Conservation (phyloP, 1,284 basidiomycete genomes). For the Ceratobasidium sp. region DNA sequence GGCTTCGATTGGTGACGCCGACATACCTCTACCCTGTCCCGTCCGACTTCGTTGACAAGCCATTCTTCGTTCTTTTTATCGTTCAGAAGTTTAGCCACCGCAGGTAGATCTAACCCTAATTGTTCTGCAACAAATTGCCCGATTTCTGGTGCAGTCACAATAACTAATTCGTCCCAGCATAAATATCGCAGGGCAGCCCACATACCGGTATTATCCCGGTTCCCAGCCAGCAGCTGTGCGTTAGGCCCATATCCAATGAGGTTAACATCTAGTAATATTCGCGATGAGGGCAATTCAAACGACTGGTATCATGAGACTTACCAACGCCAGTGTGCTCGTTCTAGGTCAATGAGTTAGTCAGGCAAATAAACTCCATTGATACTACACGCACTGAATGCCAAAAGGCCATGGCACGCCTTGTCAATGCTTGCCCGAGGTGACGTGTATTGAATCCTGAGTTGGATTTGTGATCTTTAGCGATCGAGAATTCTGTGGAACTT, state of each 20-base stretch:
- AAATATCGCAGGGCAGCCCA: background rate
- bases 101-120: constrained; percentile 36
- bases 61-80: constrained; percentile 31
- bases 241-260: too few relatives aligned
- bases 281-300: too few relatives aligned
- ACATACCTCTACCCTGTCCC: constrained; percentile 32
- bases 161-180: too few relatives aligned
- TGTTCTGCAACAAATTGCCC: constrained; percentile 39
- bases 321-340: constrained; percentile 25
- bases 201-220: constrained; percentile 36
- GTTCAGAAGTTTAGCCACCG: constrained; percentile 35
- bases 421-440: constrained; percentile 39
- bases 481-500: constrained; percentile 34
- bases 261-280: constrained; percentile 39
- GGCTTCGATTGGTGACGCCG: too few relatives aligned
- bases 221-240: constrained; percentile 26
- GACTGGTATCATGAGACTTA: too few relatives aligned
- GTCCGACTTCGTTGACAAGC: constrained; percentile 38
- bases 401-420: constrained; percentile 37
- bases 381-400: constrained; percentile 15
- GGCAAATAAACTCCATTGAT: background rate
- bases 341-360: too few relatives aligned
- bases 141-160: constrained; percentile 37
- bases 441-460: constrained; percentile 22
- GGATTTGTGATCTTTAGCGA: constrained; percentile 37